Evolutionary conservation across 2,329 filamentous ascomycete species (phyloP).

Genomic region (Periconia sp.): DNA sequence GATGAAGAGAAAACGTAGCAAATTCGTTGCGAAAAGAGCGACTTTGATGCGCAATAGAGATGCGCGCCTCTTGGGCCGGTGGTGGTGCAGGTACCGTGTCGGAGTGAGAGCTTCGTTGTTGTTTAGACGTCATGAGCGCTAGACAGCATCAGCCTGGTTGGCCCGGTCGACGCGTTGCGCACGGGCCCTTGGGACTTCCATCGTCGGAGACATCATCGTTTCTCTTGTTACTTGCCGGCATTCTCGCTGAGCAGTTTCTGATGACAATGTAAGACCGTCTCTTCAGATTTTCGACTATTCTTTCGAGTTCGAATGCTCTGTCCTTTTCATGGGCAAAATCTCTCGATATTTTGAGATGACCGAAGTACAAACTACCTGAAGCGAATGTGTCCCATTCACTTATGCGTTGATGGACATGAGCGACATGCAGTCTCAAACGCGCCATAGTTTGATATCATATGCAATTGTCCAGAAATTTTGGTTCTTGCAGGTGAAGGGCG

Average conservation of each 20-base stretch:
- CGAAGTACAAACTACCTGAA: no score
- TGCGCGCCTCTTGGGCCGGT: slow-evolving; percentile 24
- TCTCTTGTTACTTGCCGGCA: not conserved
- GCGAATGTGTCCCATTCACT: no score
- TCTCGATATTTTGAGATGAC: no score
- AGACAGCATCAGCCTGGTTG: not conserved
- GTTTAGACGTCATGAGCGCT: slow-evolving; percentile 15
- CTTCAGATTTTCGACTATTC: not conserved
- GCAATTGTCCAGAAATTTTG: no score
- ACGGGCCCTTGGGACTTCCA: not conserved
- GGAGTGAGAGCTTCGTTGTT: slow-evolving; percentile 9
- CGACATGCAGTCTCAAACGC: no score
- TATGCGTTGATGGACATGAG: no score
- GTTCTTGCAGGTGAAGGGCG: no score
- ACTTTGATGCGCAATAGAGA: slow-evolving; percentile 11
- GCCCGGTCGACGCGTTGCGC: slow-evolving; percentile 3
- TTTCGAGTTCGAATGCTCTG: not conserved
- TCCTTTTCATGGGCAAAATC: not conserved
- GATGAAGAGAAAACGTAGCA: not conserved
- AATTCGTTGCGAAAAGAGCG: slow-evolving; percentile 6
- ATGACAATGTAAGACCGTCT: not conserved
- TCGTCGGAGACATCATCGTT: not conserved
- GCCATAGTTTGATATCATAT: no score
- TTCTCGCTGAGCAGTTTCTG: not conserved
- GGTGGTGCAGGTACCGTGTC: slow-evolving; percentile 2